Conservation (phyloP, 1,284 basidiomycete species). For the Ustilago cynodontis region DNA sequence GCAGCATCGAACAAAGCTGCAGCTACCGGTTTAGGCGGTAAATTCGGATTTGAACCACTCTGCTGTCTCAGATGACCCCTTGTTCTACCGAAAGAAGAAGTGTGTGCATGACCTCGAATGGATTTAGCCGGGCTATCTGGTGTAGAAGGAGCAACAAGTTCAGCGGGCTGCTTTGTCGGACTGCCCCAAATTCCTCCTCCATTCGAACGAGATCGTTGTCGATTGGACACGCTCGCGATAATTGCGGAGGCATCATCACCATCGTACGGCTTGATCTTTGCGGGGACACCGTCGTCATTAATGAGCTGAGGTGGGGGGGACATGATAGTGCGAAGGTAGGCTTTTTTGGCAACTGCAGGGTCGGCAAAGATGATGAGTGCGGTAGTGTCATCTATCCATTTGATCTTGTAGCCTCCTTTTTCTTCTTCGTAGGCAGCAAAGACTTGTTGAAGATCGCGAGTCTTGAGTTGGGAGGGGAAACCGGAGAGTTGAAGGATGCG, state of each 20-base stretch:
- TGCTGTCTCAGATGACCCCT: constrained; percentile 56
- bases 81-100: constrained; percentile 36
- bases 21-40: constrained; percentile 64
- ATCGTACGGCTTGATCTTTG: constrained; percentile 86
- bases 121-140: constrained; percentile 35
- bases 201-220: constrained; percentile 68
- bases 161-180: constrained; percentile 45
- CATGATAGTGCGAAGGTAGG: constrained; percentile 85
- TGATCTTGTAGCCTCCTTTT: constrained; percentile 95
- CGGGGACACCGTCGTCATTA: constrained; percentile 71
- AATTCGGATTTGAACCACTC: constrained; percentile 56
- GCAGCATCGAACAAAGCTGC: constrained; percentile 65
- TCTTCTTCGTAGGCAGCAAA: constrained; percentile 90
- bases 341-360: constrained; percentile 81
- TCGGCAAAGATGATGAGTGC: constrained; percentile 91
- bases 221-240: constrained; percentile 84
- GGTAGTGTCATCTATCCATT: constrained; percentile 97
- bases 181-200: constrained; percentile 42
- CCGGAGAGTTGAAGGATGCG: constrained; percentile 91
- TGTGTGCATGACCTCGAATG: constrained; percentile 35
- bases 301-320: constrained; percentile 75
- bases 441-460: constrained; percentile 90
- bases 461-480: constrained; percentile 95
- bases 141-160: constrained; percentile 26
- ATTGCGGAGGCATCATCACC: constrained; percentile 90